phyloP scores from a whole-genome alignment of 352 stramenopile genomes.

The Globisporangium ultimum region DNA sequence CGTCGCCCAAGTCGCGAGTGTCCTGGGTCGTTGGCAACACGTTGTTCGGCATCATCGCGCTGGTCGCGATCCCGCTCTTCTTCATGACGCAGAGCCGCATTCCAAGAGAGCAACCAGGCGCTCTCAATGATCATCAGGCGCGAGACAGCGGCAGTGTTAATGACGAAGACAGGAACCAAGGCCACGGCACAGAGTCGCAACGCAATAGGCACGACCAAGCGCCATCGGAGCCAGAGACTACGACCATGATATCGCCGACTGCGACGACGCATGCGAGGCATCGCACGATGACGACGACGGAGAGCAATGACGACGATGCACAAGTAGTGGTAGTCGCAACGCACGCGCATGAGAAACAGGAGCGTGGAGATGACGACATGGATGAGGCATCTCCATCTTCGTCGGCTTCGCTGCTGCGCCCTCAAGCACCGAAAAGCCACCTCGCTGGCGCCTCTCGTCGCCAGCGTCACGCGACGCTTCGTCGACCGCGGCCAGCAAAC shows the following conservation, averaged over 20 bases:
- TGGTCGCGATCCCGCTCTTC: conserved; percentile 65
- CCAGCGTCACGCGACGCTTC: conserved; percentile 12
- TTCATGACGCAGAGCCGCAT: conserved; percentile 60
- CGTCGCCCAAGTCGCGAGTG: conserved; percentile 37
- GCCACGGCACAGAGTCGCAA: no score
- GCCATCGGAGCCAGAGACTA: background rate
- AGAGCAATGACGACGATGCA: no score
- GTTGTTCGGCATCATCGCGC: conserved; percentile 65
- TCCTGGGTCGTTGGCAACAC: conserved; percentile 83
- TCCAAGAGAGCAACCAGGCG: conserved; percentile 47
- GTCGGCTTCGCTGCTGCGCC: background rate
- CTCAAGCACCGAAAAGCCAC: background rate
- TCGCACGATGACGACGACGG: conserved; percentile 3
- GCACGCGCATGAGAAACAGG: background rate
- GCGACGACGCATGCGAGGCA: background rate
- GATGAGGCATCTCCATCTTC: background rate
- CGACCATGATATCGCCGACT: background rate
- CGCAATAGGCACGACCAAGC: no score
- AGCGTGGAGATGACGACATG: background rate
- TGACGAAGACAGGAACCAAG: conserved; percentile 6
- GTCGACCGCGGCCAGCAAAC: conserved; percentile 11
- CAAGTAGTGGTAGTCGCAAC: background rate
- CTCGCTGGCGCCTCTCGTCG: no score
- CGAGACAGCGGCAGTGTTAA: conserved; percentile 12
- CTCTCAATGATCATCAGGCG: conserved; percentile 22